Conservation (phyloP, 106 monocot species). For the Agapanthus africanus region DNA sequence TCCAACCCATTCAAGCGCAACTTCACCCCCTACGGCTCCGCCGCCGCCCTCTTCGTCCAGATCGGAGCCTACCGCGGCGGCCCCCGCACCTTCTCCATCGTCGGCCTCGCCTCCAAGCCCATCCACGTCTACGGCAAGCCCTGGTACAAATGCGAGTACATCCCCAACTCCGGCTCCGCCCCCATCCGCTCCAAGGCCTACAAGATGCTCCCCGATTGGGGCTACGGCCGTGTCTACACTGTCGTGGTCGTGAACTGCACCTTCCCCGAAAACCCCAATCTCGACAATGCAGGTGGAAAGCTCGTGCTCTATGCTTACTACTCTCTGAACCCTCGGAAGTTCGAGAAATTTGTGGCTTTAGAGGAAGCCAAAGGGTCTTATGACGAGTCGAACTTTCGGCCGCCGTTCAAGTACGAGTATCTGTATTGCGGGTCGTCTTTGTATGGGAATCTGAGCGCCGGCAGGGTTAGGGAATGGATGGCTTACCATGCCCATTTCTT, state of each 20-base stretch:
- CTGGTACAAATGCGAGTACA: conserved; percentile 93
- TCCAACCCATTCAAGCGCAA: conserved; percentile 57
- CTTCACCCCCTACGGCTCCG: conserved; percentile 71
- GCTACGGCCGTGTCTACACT: conserved; percentile 92
- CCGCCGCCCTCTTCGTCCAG: conserved; percentile 84
- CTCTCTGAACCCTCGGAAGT: conserved; percentile 20
- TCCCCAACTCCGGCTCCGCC: conserved; percentile 34
- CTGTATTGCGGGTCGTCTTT: conserved; percentile 88
- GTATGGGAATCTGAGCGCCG: conserved; percentile 60
- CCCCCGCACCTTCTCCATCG: conserved; percentile 57
- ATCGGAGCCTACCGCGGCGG: conserved; percentile 93
- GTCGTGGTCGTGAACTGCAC: conserved; percentile 96
- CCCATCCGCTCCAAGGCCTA: conserved; percentile 46
- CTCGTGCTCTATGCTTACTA: conserved; percentile 79
- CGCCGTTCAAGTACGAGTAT: conserved; percentile 78
- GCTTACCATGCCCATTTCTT: conserved; percentile 91
- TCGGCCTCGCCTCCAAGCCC: conserved; percentile 91
- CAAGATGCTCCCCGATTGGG: conserved; percentile 91
- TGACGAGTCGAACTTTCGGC: conserved; percentile 43
- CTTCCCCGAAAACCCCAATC: conserved; percentile 53
- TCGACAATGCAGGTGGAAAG: conserved; percentile 72
- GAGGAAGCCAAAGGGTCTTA: conserved; percentile 62
- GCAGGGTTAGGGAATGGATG: conserved; percentile 83
- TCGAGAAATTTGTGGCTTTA: conserved; percentile 64
- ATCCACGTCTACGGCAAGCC: conserved; percentile 81